phyloP scores from a whole-genome alignment of 2,329 filamentous ascomycete species.

The Xylariaceae sp. region DNA sequence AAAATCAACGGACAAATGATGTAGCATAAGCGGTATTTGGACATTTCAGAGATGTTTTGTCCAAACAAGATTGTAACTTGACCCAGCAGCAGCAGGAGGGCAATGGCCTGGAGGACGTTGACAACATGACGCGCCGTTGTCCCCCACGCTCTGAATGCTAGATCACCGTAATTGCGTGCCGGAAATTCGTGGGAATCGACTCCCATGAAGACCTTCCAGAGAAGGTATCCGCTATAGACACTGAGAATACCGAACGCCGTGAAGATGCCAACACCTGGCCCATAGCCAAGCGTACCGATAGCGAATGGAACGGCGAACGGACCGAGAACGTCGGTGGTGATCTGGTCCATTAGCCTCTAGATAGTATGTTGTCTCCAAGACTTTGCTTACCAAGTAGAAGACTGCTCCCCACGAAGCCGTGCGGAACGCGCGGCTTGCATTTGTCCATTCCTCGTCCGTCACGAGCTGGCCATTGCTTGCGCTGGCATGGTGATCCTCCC shows the following conservation, averaged over 20 bases:
- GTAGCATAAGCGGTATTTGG: constrained; percentile 48
- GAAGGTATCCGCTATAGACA: constrained; percentile 42
- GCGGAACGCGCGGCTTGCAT: constrained; percentile 43
- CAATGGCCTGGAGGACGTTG: constrained; percentile 46
- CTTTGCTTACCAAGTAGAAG: constrained; percentile 40
- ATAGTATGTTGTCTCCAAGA: neutral
- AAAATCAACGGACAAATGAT: constrained; percentile 49
- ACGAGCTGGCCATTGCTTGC: constrained; percentile 18
- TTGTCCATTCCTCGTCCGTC: constrained; percentile 43
- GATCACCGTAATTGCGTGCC: constrained; percentile 44
- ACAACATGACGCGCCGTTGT: constrained; percentile 41
- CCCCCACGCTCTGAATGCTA: constrained; percentile 47
- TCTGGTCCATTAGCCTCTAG: constrained; percentile 24
- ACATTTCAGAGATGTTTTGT: constrained; percentile 47
- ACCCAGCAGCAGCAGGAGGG: constrained; percentile 11
- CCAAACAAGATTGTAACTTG: constrained; percentile 17
- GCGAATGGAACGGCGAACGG: constrained; percentile 38
- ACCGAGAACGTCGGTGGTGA: constrained; percentile 47
- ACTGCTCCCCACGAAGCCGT: constrained; percentile 44
- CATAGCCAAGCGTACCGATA: constrained; percentile 33
- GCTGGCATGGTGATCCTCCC: neutral
- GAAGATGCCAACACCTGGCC: constrained; percentile 43
- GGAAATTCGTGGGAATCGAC: constrained; percentile 47
- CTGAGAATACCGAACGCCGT: constrained; percentile 42
- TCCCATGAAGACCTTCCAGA: constrained; percentile 44